Conservation (phyloP, 2,329 filamentous ascomycete genomes). For the Nemania abortiva region DNA sequence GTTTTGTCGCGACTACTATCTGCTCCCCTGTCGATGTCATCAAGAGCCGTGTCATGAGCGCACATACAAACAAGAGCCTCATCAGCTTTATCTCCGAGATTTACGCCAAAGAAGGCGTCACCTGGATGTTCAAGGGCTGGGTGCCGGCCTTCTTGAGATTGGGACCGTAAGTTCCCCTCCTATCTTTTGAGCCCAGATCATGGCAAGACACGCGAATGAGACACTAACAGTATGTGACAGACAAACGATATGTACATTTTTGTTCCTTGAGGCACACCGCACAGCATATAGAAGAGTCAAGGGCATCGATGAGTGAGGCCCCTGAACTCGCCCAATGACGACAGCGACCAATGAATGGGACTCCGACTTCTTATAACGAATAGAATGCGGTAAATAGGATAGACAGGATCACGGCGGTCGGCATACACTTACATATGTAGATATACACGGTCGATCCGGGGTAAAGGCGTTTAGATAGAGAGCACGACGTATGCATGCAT, state of each 20-base stretch:
- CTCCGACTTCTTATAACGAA: constrained; percentile 10
- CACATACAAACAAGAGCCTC: constrained; percentile 65
- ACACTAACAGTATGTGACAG: constrained; percentile 50
- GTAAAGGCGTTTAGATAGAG: constrained; percentile 31
- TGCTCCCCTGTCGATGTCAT: constrained; percentile 90
- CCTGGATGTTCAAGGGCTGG: constrained; percentile 93
- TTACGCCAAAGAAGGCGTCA: constrained; percentile 75
- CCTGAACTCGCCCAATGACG: background rate
- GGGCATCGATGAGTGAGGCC: constrained; percentile 53
- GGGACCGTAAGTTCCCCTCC: constrained; percentile 65
- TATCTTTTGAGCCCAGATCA: background rate
- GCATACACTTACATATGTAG: constrained; percentile 20
- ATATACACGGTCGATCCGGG: constrained; percentile 19
- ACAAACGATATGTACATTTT: constrained; percentile 87
- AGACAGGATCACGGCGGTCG: constrained; percentile 22
- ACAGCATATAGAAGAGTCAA: constrained; percentile 74
- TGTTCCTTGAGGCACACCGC: constrained; percentile 90
- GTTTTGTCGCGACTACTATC: constrained; percentile 85
- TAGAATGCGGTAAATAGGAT: constrained; percentile 34
- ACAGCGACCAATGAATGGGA: constrained; percentile 1
- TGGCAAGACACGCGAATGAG: background rate
- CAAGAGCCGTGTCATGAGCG: constrained; percentile 89
- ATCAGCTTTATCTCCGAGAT: constrained; percentile 73
- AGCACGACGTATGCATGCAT: constrained; percentile 17
- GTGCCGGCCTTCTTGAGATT: constrained; percentile 78